Evolutionary conservation across 2,329 filamentous ascomycete species (phyloP), one percentile per base, ranked within the genome.

Genomic region (Monosporascus sp.): DNA sequence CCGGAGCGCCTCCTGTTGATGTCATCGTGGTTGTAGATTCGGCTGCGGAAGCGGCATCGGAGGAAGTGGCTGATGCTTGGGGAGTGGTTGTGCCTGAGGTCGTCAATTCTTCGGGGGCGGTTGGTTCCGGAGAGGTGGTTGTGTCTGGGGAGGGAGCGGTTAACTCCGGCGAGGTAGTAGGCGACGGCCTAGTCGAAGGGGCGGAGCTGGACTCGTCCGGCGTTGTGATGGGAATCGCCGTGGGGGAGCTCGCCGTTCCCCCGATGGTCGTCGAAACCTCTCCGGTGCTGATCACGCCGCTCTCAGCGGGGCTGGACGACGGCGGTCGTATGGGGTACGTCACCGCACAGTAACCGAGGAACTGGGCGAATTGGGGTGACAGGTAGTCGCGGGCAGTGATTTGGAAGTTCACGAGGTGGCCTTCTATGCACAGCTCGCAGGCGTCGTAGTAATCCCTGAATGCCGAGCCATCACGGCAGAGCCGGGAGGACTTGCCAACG

Each of bases 401-500:
- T 53, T 70, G 70, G 5, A 53, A 51, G 9, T 61, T 52, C 4
- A 56, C 58, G 0, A 51, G 55, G 40, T 73, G 61, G 0, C 19
- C 55, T 0, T 19, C 17, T 47, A 81, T 69, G 57, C 82, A 85
- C 0, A 4, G 5, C 0, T 61, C 24, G 65, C 83, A 87, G 1
- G 52, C 44, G 0, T 49, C 17, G 11, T 74, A 68, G 22, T 64
- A 64, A 0, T 50, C 46, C 3, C 48, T 46, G 67, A 84, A 87
- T 0, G 66, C 53, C 0, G 79, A 81, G 7, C 49, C 64, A 0
- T 49, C 0, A 0, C 51, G 58, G 63, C 84, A 87, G 1, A 86
- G 74, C 0, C 46, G 59, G 0, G 70, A 55, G 0, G 63, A 66
- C 61, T 83, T 82, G 26, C 84, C 84, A 1, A 71, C 56, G 0